Base-by-base conservation (phyloP, 768 basidiomycete genomes). In the Termitomyces sp. region DNA sequence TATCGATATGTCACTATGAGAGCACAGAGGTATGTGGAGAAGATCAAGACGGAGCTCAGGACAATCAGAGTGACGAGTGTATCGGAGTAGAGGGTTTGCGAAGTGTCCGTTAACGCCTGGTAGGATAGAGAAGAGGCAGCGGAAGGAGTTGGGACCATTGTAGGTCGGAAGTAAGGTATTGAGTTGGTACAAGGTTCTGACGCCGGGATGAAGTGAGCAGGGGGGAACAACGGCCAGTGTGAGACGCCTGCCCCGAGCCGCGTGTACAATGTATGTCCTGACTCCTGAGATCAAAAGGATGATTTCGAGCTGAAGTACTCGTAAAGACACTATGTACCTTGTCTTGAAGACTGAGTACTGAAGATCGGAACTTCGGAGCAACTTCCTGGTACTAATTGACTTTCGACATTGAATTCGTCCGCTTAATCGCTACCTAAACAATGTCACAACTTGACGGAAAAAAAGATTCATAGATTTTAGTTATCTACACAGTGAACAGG, bases 1-100 rank as follows among this genome's bases (percentile, higher is more conserved):
- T 79, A 78, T 18, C 79, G 77, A 64, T 81, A 80, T 8, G 78
- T 74, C 75, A 83, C 78, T 20, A 82, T 81, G 35, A 88, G 66
- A 12, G 76, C 76, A 18, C 77, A 80, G 60, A 86, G 73, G 68
- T 86, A 88, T 24, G 79, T 71, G 28, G 82, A 59, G 7, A 71
- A 65, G 39, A 74, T 61, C 3, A 69, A 39, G 0, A 69, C 64
- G 18, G 69, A 66, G 24, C 68, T 62, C 3, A 67, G 57, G 24
- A 70, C 70, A 7, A 71, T 64, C 48, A 71, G 62, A 44, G 55
- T 55, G 13, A 44, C 40, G 32, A 55, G 55, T 20, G 39, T 55
- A 55, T 42, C 13, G 28, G 54, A 55, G 12, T 39, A 55, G 24
- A 32, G 40, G 12, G 54, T 32, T 32, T 9, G 39, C 24, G 40